Conservation (phyloP, 2,329 filamentous ascomycete genomes). For the Botryotinia calthae region DNA sequence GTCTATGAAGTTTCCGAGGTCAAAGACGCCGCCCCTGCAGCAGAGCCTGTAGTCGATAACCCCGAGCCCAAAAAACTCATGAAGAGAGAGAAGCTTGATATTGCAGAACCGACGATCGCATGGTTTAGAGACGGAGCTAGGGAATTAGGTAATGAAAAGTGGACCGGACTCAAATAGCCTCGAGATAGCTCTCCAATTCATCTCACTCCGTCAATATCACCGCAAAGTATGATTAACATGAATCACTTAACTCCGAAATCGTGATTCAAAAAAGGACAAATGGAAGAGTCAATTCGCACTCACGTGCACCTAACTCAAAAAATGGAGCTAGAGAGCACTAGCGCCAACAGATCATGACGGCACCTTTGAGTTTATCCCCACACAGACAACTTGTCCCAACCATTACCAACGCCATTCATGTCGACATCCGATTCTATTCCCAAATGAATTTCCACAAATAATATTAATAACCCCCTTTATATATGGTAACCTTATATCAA, state of each 20-base stretch:
- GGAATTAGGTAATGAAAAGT: neutral
- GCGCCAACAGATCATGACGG: neutral
- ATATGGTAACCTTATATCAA: too few relatives aligned
- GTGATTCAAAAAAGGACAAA: neutral
- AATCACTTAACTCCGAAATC: neutral
- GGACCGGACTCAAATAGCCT: neutral
- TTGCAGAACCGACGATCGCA: neutral
- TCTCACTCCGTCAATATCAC: neutral
- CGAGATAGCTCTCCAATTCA: neutral
- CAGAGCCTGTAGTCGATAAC: neutral
- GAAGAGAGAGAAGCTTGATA: neutral
- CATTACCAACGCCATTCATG: neutral
- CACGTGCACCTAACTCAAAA: neutral
- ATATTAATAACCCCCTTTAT: neutral
- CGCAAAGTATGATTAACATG: neutral
- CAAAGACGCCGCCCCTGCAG: too few relatives aligned
- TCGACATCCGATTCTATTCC: neutral
- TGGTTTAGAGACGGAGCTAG: neutral
- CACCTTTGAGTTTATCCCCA: neutral
- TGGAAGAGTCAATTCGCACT: neutral
- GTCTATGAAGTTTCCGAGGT: neutral
- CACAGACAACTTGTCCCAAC: neutral
- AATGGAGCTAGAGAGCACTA: neutral
- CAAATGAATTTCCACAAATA: too few relatives aligned
- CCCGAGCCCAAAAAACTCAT: neutral